Conservation (phyloP, 2,329 filamentous ascomycete species). For the Dactylellina parvicollis region DNA sequence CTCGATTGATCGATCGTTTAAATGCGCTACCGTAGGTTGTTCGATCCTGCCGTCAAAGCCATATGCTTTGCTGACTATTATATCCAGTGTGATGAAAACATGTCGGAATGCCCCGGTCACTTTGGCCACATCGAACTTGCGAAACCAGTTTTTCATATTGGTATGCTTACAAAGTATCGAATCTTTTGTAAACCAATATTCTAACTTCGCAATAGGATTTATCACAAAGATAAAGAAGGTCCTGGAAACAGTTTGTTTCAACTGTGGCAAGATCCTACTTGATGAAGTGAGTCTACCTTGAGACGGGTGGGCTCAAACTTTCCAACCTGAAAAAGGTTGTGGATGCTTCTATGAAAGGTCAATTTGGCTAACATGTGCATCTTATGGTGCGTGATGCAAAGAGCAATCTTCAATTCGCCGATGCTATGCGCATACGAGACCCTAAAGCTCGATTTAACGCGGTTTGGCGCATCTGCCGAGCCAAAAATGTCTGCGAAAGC, state of each 20-base stretch:
- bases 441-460: conserved; percentile 93
- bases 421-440: conserved; percentile 84
- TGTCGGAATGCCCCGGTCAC: conserved; percentile 95
- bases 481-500: conserved; percentile 83
- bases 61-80: conserved; percentile 15
- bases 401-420: conserved; percentile 83
- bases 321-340: conserved; percentile 15
- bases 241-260: conserved; percentile 97
- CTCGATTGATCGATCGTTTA: conserved; percentile 93
- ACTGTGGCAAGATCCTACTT: conserved; percentile 96
- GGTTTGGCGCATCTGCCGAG: conserved; percentile 92
- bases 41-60: not conserved
- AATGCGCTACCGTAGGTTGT: conserved; percentile 76
- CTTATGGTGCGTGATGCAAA: conserved; percentile 63
- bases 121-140: conserved; percentile 99
- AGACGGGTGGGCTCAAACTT: conserved; percentile 48
- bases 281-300: conserved; percentile 90
- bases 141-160: conserved; percentile 90
- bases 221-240: conserved; percentile 99
- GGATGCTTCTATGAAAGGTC: conserved; percentile 45
- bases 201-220: conserved; percentile 70
- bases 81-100: conserved; percentile 80
- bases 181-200: not conserved
- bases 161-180: conserved; percentile 61
- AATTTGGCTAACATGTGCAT: conserved; percentile 57